phyloP scores from a whole-genome alignment of 179 eudicot species.

The Beta lomatogona region DNA sequence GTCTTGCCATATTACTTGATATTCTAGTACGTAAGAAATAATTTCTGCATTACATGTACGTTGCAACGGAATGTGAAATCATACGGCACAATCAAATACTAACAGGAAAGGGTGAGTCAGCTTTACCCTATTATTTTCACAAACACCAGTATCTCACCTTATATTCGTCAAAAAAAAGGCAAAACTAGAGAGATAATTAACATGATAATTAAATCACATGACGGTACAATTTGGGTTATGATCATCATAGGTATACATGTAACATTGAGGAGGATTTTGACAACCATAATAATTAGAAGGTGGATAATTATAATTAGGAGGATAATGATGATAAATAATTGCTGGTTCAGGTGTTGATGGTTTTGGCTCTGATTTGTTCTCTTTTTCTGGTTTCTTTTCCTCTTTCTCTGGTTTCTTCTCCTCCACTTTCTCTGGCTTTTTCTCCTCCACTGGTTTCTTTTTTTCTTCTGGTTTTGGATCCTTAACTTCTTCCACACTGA shows the following conservation, averaged over 20 bases:
- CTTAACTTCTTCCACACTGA: slow-evolving; percentile 38
- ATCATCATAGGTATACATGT: slow-evolving; percentile 25
- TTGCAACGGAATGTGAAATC: too few species aligned
- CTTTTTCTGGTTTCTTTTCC: slow-evolving; percentile 10
- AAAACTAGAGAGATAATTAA: background rate
- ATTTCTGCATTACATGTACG: too few species aligned
- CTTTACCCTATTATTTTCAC: too few species aligned
- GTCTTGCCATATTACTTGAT: too few species aligned
- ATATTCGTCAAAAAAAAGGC: background rate
- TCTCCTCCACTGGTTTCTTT: background rate
- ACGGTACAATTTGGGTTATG: slow-evolving; percentile 9
- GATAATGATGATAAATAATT: slow-evolving; percentile 16
- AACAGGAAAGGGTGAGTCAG: too few species aligned
- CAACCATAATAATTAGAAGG: slow-evolving; percentile 17
- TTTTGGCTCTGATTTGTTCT: background rate
- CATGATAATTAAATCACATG: slow-evolving; percentile 18
- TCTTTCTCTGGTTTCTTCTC: slow-evolving; percentile 22
- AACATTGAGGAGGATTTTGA: slow-evolving; percentile 24
- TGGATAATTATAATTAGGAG: slow-evolving; percentile 18
- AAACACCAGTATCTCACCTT: too few species aligned
- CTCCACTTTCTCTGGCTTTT: background rate
- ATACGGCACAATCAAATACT: too few species aligned
- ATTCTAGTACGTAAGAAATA: too few species aligned
- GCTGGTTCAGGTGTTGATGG: background rate
- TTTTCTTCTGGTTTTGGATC: slow-evolving; percentile 39